phyloP scores from a whole-genome alignment of 352 stramenopile genomes.

The Thraustochytrium striatum region DNA sequence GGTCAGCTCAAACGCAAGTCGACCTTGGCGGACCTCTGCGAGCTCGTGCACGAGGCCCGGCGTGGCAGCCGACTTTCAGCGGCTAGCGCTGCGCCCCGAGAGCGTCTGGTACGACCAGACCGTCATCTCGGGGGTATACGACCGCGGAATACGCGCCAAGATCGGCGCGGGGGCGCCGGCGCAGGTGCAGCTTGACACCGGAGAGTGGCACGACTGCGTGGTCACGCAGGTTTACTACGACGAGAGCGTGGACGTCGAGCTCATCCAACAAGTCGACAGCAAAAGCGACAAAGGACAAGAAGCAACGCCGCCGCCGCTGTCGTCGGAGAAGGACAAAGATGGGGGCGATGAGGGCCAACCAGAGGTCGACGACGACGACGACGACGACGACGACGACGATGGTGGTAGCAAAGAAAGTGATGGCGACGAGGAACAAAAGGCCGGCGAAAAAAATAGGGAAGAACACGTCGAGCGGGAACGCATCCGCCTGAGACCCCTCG shows the following conservation, averaged over 20 bases:
- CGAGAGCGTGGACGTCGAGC: constrained; percentile 18
- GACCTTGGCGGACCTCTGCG: background rate
- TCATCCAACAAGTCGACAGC: background rate
- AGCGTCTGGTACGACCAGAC: constrained; percentile 25
- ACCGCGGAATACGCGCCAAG: constrained; percentile 2
- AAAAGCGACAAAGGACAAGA: too few species aligned
- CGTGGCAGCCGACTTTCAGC: background rate
- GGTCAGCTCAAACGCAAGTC: background rate
- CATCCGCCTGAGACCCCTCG: too few species aligned
- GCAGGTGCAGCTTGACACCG: background rate
- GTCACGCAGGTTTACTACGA: constrained; percentile 1
- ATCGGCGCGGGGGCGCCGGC: constrained; percentile 9
- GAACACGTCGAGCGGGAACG: too few species aligned
- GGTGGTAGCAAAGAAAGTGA: too few species aligned
- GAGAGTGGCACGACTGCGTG: background rate
- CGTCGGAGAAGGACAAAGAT: background rate
- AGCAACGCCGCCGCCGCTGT: background rate
- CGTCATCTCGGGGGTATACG: constrained; percentile 23
- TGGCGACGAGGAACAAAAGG: too few species aligned
- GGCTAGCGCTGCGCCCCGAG: constrained; percentile 2
- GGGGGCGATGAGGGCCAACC: background rate
- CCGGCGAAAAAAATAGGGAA: too few species aligned
- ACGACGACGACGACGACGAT: background rate
- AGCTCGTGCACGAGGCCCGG: background rate
- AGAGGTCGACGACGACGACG: background rate